Percentiles rank a stretch among this genome's conserved stretches.
Evolutionary conservation across 371 early-diverging fungal genomes (phyloP).

Genomic region (Mortierella sp.): DNA sequence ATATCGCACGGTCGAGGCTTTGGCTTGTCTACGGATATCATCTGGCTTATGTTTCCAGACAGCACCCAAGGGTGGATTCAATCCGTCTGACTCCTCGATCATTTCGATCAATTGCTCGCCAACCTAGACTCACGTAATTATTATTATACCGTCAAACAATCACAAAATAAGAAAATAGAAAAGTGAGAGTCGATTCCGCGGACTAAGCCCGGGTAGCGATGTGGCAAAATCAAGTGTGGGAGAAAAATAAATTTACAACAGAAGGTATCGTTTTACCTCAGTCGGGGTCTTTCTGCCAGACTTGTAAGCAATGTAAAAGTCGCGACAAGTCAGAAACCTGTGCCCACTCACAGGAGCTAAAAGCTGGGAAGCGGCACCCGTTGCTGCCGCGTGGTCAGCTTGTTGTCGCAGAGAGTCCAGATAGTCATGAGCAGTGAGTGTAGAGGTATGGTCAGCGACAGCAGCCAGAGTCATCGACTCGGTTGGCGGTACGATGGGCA

Average conservation of each 20-base stretch:
- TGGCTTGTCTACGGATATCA: constrained; percentile 65
- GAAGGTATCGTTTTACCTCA: constrained; percentile 7
- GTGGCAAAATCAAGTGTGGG: neutral
- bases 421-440: constrained; percentile 21
- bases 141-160: neutral
- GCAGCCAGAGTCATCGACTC: constrained; percentile 31
- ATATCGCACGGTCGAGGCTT: constrained; percentile 68
- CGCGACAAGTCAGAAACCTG: constrained; percentile 38
- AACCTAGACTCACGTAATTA: constrained; percentile 23
- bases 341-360: neutral
- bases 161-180: too few species aligned
- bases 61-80: constrained; percentile 58
- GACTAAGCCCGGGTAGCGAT: too few species aligned
- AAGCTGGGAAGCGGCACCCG: neutral
- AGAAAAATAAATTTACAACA: neutral
- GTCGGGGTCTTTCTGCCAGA: constrained; percentile 35
- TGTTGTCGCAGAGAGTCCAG: constrained; percentile 11
- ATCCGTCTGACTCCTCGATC: constrained; percentile 38
- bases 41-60: constrained; percentile 53
- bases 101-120: constrained; percentile 43
- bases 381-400: constrained; percentile 22
- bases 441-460: neutral
- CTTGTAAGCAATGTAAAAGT: constrained; percentile 56
- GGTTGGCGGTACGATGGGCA: constrained; percentile 34
- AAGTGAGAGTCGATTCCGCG: too few species aligned